A percentile compares a stretch with the other conserved stretches of the same genome.
These are phyloP conservation scores for Talaromyces marneffei DNA, from an alignment of 2,329 filamentous ascomycete genomes.

Conservation along the genomic window DNA sequence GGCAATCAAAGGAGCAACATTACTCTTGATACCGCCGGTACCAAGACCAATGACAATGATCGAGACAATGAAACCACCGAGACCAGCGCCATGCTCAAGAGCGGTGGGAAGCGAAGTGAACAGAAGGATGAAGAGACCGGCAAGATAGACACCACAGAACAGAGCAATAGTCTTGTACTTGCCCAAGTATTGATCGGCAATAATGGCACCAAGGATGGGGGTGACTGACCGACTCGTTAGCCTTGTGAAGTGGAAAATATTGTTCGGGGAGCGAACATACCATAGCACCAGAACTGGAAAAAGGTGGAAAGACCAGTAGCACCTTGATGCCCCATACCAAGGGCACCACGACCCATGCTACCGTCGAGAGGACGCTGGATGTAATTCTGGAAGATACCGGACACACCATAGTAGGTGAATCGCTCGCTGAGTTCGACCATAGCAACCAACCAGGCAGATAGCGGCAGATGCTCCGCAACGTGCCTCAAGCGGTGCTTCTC, in stretches of 20 bases:
- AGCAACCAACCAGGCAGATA: conserved; percentile 53
- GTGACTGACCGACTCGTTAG: conserved; percentile 32
- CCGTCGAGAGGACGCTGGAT: conserved; percentile 40
- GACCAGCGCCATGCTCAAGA: conserved; percentile 45
- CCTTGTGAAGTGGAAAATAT: neutral
- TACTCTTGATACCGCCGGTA: conserved; percentile 43
- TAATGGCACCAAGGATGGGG: conserved; percentile 54
- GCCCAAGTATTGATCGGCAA: conserved; percentile 57
- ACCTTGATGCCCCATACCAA: conserved; percentile 40
- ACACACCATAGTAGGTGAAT: conserved; percentile 51
- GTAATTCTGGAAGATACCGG: conserved; percentile 47
- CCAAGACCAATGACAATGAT: conserved; percentile 61
- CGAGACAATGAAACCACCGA: conserved; percentile 52
- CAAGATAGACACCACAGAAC: conserved; percentile 31
- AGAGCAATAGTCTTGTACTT: conserved; percentile 55
- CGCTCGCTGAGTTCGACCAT: conserved; percentile 54
- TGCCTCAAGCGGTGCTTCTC: conserved; percentile 49
- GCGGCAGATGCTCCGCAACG: conserved; percentile 50
- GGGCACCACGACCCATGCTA: conserved; percentile 35
- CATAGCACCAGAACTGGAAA: conserved; percentile 52
- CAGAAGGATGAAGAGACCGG: conserved; percentile 51
- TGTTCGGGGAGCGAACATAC: neutral
- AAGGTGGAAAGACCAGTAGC: conserved; percentile 49
- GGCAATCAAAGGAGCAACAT: conserved; percentile 51
- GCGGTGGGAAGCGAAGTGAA: conserved; percentile 50